A percentile compares a stretch with the other conserved stretches of the same genome.
Evolutionary conservation across 306 rosid genomes (phyloP).

Genomic region (Fragaria vesca): DNA sequence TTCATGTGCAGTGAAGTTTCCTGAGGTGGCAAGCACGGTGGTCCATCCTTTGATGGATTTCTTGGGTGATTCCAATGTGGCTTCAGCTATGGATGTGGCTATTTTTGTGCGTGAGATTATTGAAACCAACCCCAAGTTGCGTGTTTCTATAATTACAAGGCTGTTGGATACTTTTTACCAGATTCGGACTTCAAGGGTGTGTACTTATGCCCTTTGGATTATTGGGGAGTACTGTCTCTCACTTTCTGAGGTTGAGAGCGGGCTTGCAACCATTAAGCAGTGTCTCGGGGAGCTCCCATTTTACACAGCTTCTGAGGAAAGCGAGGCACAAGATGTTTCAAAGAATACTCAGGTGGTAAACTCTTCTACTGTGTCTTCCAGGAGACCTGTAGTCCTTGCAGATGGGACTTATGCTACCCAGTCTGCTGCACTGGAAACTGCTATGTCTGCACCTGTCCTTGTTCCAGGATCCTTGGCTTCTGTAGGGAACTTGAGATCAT

Average conservation of each 20-base stretch:
- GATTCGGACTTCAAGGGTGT: slow-evolving; percentile 88
- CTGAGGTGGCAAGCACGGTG: slow-evolving; percentile 93
- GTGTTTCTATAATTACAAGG: slow-evolving; percentile 82
- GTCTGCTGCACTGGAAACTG: slow-evolving; percentile 94
- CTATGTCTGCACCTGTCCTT: slow-evolving; percentile 78
- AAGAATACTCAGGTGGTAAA: slow-evolving; percentile 54
- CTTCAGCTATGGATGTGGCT: slow-evolving; percentile 92
- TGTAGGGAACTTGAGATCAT: slow-evolving; percentile 80
- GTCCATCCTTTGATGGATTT: slow-evolving; percentile 98
- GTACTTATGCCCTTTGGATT: slow-evolving; percentile 95
- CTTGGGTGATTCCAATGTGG: slow-evolving; percentile 86
- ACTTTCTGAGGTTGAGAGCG: slow-evolving; percentile 89
- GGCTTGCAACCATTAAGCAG: slow-evolving; percentile 69
- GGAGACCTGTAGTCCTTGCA: slow-evolving; percentile 92
- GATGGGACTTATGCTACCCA: slow-evolving; percentile 99
- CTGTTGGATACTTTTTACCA: slow-evolving; percentile 93
- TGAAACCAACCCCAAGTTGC: slow-evolving; percentile 87
- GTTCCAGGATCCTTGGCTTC: slow-evolving; percentile 79
- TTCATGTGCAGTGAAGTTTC: slow-evolving; percentile 94
- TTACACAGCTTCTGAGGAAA: slow-evolving; percentile 73
- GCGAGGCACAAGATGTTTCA: slow-evolving; percentile 61
- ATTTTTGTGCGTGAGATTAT: slow-evolving; percentile 93
- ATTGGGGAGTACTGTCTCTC: slow-evolving; percentile 91
- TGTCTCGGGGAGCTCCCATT: slow-evolving; percentile 96
- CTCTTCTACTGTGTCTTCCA: slow-evolving; percentile 74